Percentiles rank a stretch among this genome's conserved stretches.
phyloP scores from a whole-genome alignment of 257 asterid species.

The Plantago major region DNA sequence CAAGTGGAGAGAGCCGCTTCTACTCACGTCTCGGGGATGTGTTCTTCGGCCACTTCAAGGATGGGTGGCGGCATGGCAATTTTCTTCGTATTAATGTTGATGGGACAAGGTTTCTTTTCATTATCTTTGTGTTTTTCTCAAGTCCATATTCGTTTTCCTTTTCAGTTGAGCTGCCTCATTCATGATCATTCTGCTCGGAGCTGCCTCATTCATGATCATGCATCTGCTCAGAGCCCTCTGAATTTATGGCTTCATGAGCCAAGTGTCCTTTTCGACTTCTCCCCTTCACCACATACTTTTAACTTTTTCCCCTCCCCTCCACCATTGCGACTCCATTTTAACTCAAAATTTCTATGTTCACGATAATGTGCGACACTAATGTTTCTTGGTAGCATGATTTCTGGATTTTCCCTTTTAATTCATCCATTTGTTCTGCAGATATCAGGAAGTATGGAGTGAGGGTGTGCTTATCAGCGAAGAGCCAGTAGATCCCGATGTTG shows the following conservation, averaged over 20 bases:
- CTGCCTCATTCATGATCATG: too few relatives aligned
- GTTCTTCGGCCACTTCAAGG: slow-evolving; percentile 89
- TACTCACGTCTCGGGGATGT: slow-evolving; percentile 80
- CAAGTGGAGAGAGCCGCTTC: slow-evolving; percentile 94
- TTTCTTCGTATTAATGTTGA: slow-evolving; percentile 77
- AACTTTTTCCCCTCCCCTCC: background rate
- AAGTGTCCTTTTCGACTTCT: background rate
- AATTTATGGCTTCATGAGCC: too few relatives aligned
- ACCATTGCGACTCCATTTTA: background rate
- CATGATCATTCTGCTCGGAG: too few relatives aligned
- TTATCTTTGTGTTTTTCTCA: too few relatives aligned
- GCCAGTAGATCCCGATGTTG: slow-evolving; percentile 50
- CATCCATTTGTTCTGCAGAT: slow-evolving; percentile 31
- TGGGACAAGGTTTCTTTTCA: slow-evolving; percentile 63
- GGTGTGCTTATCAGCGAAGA: slow-evolving; percentile 62
- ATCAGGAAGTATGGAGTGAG: slow-evolving; percentile 76
- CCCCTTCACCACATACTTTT: background rate
- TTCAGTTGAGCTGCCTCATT: background rate
- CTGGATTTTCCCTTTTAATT: background rate
- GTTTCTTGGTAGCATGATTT: background rate
- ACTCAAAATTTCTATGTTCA: too few relatives aligned
- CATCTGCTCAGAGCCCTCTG: too few relatives aligned
- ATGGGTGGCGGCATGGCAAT: slow-evolving; percentile 92
- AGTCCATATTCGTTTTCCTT: background rate
- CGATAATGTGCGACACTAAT: too few relatives aligned